Evolutionary conservation across 805 yeast genomes (phyloP).

Genomic region (Blastobotrys chiropterorum): DNA sequence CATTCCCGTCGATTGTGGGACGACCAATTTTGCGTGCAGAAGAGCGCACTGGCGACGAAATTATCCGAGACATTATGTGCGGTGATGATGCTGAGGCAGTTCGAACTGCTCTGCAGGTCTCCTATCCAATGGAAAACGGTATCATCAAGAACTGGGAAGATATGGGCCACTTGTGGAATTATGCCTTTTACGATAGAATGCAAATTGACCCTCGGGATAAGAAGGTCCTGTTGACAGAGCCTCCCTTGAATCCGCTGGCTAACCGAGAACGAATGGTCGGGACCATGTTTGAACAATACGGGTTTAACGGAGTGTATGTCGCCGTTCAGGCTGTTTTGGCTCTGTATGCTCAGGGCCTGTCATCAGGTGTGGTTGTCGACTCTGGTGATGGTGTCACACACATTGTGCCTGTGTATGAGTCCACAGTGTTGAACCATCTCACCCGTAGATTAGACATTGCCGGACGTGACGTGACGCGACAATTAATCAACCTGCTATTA

Average conservation of each 20-base stretch:
- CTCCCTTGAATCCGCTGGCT: conserved; percentile 93
- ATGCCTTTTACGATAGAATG: conserved; percentile 89
- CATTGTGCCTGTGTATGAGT: conserved; percentile 95
- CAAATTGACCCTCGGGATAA: conserved; percentile 64
- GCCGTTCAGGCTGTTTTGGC: conserved; percentile 98
- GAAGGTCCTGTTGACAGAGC: conserved; percentile 88
- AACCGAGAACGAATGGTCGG: conserved; percentile 90
- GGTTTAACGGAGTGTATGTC: conserved; percentile 88
- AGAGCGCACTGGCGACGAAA: conserved; percentile 60
- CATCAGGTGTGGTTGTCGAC: conserved; percentile 96
- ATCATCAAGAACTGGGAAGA: conserved; percentile 97
- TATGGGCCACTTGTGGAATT: conserved; percentile 98
- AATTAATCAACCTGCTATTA: conserved; percentile 79
- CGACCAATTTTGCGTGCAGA: conserved; percentile 96
- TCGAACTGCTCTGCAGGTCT: conserved; percentile 80
- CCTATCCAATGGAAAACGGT: conserved; percentile 99
- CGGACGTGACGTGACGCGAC: conserved; percentile 97
- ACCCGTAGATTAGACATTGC: conserved; percentile 93
- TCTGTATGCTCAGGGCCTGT: conserved; percentile 91
- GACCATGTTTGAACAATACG: conserved; percentile 86
- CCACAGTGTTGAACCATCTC: conserved; percentile 90
- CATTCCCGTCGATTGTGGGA: conserved; percentile 96
- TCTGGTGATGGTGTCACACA: conserved; percentile 99
- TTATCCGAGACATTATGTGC: conserved; percentile 94
- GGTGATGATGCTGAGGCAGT: conserved; percentile 93